Base-by-base conservation (phyloP, 192 early-diverging fungal genomes). In the Paraglomus brasilianum region DNA sequence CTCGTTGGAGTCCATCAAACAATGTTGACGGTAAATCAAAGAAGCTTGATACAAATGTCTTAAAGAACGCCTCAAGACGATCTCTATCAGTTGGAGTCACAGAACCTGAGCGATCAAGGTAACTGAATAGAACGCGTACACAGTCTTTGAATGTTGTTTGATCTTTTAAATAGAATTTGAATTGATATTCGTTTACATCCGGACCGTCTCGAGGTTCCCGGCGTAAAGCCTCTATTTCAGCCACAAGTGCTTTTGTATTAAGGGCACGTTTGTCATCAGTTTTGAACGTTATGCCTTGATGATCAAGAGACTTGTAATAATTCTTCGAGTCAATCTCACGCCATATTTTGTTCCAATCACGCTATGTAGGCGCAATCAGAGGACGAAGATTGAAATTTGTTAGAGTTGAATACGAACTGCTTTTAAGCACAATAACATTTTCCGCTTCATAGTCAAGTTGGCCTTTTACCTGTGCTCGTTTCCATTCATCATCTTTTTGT, bases 401-500 rank as follows among this genome's bases (percentile, higher is more conserved):
- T 24, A 30, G 30, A 30, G 30, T 30, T 30, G 30, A 30, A 30
- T 30, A 30, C 30, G 30, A 30, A 30, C 30, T 30, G 30, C n/a
- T 50, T 50, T 48, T 15, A 46, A 45, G 15, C 15, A 21, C 19
- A 15, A 9, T 65, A 14, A 7, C 3, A 30, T 42, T 66, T 17
- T 36, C 65, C 49, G n/a, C 15, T 19, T n/a, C 30, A 30, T 17
- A n/a, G 48, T 42, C 42, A 5, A n/a, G 17, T 5, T 2, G 4
- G 4, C 38, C 38, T 11, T 17, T 65, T 79, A 90, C 88, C 79
- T 92, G 89, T 22, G 91, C 79, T n/a, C 87, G 76, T 66, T 92
- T 92, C 95, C 95, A 98, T 74, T 98, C 96, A 77, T 99, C 96
- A 75, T 98, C 94, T 75, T 99, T 99, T 72, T 98, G 96, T 80